Evolutionary conservation across 2,329 filamentous ascomycete genomes (phyloP).

Genomic region (Emmonsia crescens): DNA sequence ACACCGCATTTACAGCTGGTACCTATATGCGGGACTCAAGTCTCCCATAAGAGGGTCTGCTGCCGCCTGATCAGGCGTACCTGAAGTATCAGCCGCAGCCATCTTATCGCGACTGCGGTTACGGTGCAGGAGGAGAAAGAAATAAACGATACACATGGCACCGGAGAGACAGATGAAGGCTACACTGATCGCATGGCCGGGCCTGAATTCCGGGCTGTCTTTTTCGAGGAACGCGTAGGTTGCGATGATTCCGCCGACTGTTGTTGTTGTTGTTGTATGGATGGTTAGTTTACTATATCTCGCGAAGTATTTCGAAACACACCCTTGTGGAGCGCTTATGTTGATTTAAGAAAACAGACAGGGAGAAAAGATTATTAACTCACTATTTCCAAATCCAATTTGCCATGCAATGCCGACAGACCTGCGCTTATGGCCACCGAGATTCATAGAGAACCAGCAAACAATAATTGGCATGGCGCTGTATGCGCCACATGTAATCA

Average conservation of each 20-base stretch:
- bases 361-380: constrained; percentile 8
- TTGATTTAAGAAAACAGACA: background rate
- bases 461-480: constrained; percentile 81
- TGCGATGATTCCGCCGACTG: constrained; percentile 64
- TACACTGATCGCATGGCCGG: constrained; percentile 68
- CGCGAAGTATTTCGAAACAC: background rate
- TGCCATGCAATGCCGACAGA: constrained; percentile 66
- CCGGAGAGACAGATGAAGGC: constrained; percentile 61
- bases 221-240: constrained; percentile 57
- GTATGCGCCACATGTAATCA: constrained; percentile 70
- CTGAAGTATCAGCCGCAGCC: constrained; percentile 13
- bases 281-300: background rate
- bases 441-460: constrained; percentile 75
- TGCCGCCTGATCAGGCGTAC: constrained; percentile 10
- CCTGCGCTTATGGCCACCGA: constrained; percentile 60
- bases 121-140: constrained; percentile 26
- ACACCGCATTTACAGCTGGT: constrained; percentile 17
- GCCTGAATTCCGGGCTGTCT: constrained; percentile 58
- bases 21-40: constrained; percentile 32
- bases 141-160: constrained; percentile 35
- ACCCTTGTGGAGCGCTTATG: background rate
- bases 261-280: constrained; percentile 5
- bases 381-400: constrained; percentile 60
- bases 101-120: constrained; percentile 31
- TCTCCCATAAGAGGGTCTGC: constrained; percentile 27